Evolutionary conservation across 2,329 filamentous ascomycete genomes (phyloP).

Genomic region (Verticillium zaregamsianum): DNA sequence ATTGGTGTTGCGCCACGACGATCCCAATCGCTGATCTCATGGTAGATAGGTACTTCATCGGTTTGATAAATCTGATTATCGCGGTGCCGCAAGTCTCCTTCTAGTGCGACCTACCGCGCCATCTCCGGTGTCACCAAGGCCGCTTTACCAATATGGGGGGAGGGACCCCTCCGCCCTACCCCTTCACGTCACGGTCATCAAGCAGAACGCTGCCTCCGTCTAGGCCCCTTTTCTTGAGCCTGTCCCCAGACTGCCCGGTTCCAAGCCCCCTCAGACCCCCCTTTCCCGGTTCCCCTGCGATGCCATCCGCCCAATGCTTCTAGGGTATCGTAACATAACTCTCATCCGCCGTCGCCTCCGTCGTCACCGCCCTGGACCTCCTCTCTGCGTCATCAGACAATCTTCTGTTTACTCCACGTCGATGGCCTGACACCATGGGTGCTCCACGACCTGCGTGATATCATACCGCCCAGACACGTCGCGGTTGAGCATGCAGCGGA

Average conservation of each 20-base stretch:
- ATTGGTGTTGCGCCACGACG: not conserved
- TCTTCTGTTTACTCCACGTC: conserved; percentile 8
- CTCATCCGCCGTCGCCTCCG: not conserved
- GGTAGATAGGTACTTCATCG: too few species aligned
- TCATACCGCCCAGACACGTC: conserved; percentile 77
- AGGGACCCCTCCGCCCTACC: not conserved
- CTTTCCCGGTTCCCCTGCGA: not conserved
- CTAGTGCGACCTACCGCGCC: not conserved
- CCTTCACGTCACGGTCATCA: not conserved
- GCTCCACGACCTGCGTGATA: conserved; percentile 84
- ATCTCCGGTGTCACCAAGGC: not conserved
- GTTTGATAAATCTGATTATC: not conserved
- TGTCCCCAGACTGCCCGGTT: too few species aligned
- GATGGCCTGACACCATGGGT: conserved; percentile 66
- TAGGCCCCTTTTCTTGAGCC: not conserved
- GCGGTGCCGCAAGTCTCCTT: not conserved
- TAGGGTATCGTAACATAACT: not conserved
- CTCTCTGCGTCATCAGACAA: not conserved
- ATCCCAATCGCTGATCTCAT: not conserved
- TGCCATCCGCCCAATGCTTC: not conserved
- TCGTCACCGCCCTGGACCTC: not conserved
- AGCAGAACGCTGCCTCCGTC: not conserved
- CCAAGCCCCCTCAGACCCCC: not conserved
- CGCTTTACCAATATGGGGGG: not conserved
- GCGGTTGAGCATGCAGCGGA: conserved; percentile 87